Evolutionary conservation across 495 filamentous ascomycete species (phyloP).

Genomic region (Xylaria curta): DNA sequence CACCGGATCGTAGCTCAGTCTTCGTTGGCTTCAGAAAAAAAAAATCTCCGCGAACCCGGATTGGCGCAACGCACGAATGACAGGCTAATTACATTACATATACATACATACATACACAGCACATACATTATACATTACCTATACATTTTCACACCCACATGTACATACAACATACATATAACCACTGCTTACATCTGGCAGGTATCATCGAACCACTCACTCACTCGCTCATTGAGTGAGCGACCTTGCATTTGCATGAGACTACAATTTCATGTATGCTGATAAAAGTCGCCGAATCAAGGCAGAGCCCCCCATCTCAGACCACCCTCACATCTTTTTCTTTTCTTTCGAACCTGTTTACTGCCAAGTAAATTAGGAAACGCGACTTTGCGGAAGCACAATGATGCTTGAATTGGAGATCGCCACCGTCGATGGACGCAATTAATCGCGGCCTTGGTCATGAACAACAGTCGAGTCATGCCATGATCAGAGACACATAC

Average conservation of each 20-base stretch:
- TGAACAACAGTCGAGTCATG: conserved; percentile 4
- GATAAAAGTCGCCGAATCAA: conserved; percentile 18
- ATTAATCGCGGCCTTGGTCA: conserved; percentile 13
- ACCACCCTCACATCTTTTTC: conserved; percentile 21
- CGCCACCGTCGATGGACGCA: background rate
- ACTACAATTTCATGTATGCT: background rate
- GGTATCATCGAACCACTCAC: background rate
- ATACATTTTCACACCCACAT: background rate
- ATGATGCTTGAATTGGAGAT: background rate
- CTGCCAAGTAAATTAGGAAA: background rate
- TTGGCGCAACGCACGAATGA: conserved; percentile 16
- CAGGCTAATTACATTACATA: conserved; percentile 15
- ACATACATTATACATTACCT: conserved; percentile 15
- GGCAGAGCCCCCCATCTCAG: conserved; percentile 3
- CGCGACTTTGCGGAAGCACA: conserved; percentile 5
- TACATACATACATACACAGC: conserved; percentile 9
- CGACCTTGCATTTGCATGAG: conserved; percentile 6
- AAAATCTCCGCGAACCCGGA: conserved; percentile 21
- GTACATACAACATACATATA: background rate
- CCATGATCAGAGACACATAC: conserved; percentile 17
- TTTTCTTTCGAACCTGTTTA: conserved; percentile 15
- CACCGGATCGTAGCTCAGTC: conserved; percentile 15
- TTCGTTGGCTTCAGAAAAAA: conserved; percentile 1
- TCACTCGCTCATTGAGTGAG: background rate
- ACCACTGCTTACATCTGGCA: background rate